Conservation (phyloP, 768 basidiomycete genomes). For the Termitomyces bulborhizus region DNA sequence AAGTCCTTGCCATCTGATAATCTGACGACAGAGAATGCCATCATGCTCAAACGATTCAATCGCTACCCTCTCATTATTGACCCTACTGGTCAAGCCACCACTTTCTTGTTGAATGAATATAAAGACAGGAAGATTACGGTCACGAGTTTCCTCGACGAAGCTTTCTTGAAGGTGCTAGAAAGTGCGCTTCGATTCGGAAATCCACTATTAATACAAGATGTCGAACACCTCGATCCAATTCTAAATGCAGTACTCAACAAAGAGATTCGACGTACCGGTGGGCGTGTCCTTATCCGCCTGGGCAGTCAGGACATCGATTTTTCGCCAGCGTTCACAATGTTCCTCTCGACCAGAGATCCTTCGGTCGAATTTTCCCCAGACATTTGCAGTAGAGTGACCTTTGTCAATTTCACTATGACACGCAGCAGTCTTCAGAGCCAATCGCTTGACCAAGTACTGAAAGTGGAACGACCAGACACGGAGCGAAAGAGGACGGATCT, state of each 20-base stretch:
- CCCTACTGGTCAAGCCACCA: slow-evolving; percentile 94
- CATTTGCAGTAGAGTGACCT: slow-evolving; percentile 94
- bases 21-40: slow-evolving; percentile 97
- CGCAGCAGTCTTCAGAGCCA: slow-evolving; percentile 97
- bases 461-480: slow-evolving; percentile 94
- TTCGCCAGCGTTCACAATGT: slow-evolving; percentile 99
- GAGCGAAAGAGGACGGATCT: slow-evolving; percentile 94
- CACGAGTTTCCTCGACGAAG: slow-evolving; percentile 97
- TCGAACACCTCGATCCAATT: slow-evolving; percentile 96
- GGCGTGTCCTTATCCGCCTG: slow-evolving; percentile 92
- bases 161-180: slow-evolving; percentile 97
- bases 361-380: slow-evolving; percentile 98
- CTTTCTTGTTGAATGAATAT: slow-evolving; percentile 92
- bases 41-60: slow-evolving; percentile 97
- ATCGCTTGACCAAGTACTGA: slow-evolving; percentile 93
- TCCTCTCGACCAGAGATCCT: slow-evolving; percentile 94
- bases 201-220: slow-evolving; percentile 94
- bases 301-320: slow-evolving; percentile 99
- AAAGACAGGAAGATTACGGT: slow-evolving; percentile 95
- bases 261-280: slow-evolving; percentile 93
- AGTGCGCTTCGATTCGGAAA: slow-evolving; percentile 99
- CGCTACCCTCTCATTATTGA: slow-evolving; percentile 98
- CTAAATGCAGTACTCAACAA: slow-evolving; percentile 96
- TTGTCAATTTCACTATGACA: slow-evolving; percentile 98
- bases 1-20: slow-evolving; percentile 95